Conservation (phyloP, 306 rosid genomes). For the Quercus mongolica region DNA sequence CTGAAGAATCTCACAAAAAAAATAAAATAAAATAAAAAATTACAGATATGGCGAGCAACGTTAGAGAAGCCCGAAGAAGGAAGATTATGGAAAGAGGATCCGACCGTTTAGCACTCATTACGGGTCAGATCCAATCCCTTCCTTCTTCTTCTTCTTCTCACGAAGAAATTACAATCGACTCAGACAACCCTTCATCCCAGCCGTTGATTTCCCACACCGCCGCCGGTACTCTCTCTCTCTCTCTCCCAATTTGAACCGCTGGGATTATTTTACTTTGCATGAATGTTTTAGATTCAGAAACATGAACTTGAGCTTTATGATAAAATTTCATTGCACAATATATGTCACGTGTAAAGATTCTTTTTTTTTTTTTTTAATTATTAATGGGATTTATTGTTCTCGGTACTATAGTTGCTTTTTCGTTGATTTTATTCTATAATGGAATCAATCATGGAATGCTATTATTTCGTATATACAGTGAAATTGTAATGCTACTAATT, state of each 20-base stretch:
- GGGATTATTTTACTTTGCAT: too few species aligned
- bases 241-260: neutral
- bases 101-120: constrained; percentile 73
- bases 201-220: constrained; percentile 23
- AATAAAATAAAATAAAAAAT: too few species aligned
- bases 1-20: neutral
- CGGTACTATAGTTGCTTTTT: neutral
- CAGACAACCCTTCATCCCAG: constrained; percentile 16
- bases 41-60: constrained; percentile 47
- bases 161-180: neutral
- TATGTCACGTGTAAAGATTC: neutral
- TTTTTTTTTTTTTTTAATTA: neutral
- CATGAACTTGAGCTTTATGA: neutral
- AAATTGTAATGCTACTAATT: neutral
- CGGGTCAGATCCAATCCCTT: constrained; percentile 50
- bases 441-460: too few species aligned
- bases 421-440: neutral
- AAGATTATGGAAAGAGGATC: constrained; percentile 69
- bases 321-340: neutral
- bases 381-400: neutral
- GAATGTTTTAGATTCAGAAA: neutral
- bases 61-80: constrained; percentile 60
- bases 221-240: constrained; percentile 28
- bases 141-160: constrained; percentile 7
- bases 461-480: too few species aligned